Evolutionary conservation across 78 protist genomes (phyloP).

Genomic region (Dictyostelium capitatum): DNA sequence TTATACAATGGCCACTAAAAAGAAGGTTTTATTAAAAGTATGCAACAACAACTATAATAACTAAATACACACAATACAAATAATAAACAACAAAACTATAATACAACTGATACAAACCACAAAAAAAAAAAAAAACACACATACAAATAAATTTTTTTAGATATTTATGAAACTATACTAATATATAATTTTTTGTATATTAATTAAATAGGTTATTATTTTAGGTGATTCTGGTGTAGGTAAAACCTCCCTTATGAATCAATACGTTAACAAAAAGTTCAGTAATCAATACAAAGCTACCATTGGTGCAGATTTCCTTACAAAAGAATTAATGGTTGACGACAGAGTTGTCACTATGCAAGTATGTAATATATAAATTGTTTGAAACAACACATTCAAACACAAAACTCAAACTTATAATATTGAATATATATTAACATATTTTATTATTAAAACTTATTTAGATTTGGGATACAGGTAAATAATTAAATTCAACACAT

Average conservation of each 20-base stretch:
- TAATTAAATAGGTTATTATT: constrained; percentile 87
- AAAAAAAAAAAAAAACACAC: neutral
- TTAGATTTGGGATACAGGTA: constrained; percentile 97
- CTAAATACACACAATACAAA: too few species aligned
- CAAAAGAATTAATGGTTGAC: constrained; percentile 97
- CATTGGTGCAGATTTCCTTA: constrained; percentile 99
- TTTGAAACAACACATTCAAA: neutral
- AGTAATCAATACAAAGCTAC: constrained; percentile 99
- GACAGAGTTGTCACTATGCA: constrained; percentile 98
- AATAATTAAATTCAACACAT: neutral
- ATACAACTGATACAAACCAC: neutral
- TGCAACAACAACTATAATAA: neutral
- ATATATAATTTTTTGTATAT: neutral
- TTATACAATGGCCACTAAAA: constrained; percentile 82
- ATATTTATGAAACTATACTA: neutral
- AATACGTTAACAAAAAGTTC: constrained; percentile 98
- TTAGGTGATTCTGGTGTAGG: constrained; percentile 98
- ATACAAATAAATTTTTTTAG: too few species aligned
- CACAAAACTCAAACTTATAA: neutral
- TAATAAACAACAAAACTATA: too few species aligned
- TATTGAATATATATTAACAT: neutral
- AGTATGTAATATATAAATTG: constrained; percentile 86
- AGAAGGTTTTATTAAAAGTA: constrained; percentile 91
- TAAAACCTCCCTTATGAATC: constrained; percentile 98
- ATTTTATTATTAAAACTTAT: neutral